A percentile compares a stretch with the other conserved stretches of the same genome.
phyloP scores from a whole-genome alignment of 352 stramenopile species.

The Nothophytophthora sp. region DNA sequence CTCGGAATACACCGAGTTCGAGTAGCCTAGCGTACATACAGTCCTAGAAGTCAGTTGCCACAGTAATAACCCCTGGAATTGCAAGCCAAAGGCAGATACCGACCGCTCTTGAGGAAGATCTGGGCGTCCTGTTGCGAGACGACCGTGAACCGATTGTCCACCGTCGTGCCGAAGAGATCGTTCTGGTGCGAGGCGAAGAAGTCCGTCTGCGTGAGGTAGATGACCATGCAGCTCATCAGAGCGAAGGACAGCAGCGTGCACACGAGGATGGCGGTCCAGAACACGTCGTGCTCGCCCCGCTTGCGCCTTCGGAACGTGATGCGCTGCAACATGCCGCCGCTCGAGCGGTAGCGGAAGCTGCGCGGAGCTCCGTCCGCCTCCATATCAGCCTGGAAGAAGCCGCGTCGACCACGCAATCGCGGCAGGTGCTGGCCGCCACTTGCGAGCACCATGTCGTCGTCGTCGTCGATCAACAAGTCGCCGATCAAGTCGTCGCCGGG shows the following conservation, averaged over 20 bases:
- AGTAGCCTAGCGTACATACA: slow-evolving; percentile 47
- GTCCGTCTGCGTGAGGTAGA: slow-evolving; percentile 79
- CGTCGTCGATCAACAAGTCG: slow-evolving; percentile 37
- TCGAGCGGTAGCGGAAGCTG: slow-evolving; percentile 34
- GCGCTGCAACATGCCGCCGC: slow-evolving; percentile 43
- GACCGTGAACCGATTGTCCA: slow-evolving; percentile 83
- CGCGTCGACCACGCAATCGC: slow-evolving; percentile 32
- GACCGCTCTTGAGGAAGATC: slow-evolving; percentile 84
- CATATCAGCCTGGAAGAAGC: slow-evolving; percentile 53
- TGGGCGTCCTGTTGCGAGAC: slow-evolving; percentile 72
- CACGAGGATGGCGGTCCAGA: slow-evolving; percentile 75
- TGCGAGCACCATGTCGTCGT: slow-evolving; percentile 3
- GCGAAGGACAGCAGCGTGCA: slow-evolving; percentile 71
- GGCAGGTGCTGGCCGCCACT: slow-evolving; percentile 32
- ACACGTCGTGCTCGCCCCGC: slow-evolving; percentile 50
- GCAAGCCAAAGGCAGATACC: neutral
- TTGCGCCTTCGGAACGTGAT: slow-evolving; percentile 67
- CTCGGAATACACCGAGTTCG: slow-evolving; percentile 67
- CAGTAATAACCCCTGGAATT: neutral
- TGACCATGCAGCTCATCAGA: slow-evolving; percentile 54
- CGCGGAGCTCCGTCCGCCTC: slow-evolving; percentile 21
- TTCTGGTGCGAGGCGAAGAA: slow-evolving; percentile 84
- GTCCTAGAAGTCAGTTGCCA: neutral
- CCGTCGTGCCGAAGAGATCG: slow-evolving; percentile 78
- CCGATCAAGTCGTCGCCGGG: slow-evolving; percentile 47